Conservation (phyloP, 2,329 filamentous ascomycete genomes). For the Talaromyces funiculosus region DNA sequence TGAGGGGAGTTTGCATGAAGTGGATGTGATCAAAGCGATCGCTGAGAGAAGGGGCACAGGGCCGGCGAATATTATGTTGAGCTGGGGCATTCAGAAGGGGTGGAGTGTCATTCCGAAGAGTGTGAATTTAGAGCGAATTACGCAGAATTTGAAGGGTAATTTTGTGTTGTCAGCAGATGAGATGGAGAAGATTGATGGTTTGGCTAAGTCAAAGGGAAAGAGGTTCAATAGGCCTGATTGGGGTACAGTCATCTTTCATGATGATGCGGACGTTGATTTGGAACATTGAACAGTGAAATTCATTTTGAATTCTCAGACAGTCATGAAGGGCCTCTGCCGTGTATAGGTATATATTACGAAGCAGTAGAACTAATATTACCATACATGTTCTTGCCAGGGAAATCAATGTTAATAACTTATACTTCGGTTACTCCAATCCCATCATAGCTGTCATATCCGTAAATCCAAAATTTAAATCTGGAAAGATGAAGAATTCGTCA, state of each 20-base stretch:
- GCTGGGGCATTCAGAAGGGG: conserved; percentile 46
- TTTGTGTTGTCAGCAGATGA: conserved; percentile 17
- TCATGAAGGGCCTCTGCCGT: not conserved
- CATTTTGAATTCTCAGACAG: not conserved
- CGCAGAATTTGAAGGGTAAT: conserved; percentile 43
- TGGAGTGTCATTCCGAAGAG: conserved; percentile 50
- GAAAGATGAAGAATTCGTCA: conserved; percentile 5
- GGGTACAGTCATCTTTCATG: conserved; percentile 21
- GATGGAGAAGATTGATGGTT: conserved; percentile 13
- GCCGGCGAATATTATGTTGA: conserved; percentile 53
- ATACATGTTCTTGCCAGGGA: not conserved
- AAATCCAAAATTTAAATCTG: conserved; percentile 7
- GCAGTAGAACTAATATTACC: not conserved
- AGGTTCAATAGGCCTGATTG: conserved; percentile 22
- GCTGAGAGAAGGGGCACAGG: conserved; percentile 54
- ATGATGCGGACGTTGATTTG: conserved; percentile 21
- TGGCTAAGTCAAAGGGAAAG: conserved; percentile 15
- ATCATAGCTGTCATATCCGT: not conserved
- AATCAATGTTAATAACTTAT: not conserved
- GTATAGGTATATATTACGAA: not conserved
- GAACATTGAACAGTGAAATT: conserved; percentile 18
- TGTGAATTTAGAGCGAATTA: conserved; percentile 38
- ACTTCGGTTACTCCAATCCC: not conserved
- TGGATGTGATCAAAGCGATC: conserved; percentile 53
- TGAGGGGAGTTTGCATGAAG: conserved; percentile 45